phyloP scores from a whole-genome alignment of 305 asterid genomes.

The Coffea humblotiana region DNA sequence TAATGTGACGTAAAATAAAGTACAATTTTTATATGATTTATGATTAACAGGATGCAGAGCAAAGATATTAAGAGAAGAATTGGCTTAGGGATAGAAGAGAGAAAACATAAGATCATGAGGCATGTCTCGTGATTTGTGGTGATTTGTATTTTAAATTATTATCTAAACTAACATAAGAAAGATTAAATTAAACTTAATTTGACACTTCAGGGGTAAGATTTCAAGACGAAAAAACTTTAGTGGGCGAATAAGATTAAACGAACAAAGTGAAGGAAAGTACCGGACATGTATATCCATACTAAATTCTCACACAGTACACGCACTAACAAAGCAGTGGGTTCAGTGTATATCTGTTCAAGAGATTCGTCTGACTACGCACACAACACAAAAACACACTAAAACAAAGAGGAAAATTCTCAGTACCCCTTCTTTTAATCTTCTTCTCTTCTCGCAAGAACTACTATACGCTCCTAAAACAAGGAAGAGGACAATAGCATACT shows the following conservation, averaged over 20 bases:
- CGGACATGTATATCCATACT: constrained; percentile 1
- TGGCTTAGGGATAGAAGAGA: no score
- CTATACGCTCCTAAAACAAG: no score
- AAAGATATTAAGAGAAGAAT: no score
- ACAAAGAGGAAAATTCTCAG: neutral
- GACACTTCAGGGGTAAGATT: neutral
- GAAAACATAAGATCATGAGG: no score
- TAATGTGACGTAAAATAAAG: no score
- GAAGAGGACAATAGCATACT: neutral
- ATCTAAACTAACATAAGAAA: neutral
- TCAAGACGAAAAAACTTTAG: neutral
- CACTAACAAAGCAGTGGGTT: neutral
- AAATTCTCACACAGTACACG: constrained; percentile 1
- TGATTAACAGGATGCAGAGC: no score
- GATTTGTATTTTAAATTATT: no score
- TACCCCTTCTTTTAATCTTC: neutral
- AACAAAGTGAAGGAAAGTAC: neutral
- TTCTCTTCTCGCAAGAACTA: neutral
- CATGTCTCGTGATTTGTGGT: no score
- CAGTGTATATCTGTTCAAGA: constrained; percentile 9
- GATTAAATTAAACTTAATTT: neutral
- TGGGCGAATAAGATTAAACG: neutral
- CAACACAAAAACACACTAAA: neutral
- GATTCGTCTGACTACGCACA: constrained; percentile 3
- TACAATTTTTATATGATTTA: no score